Evolutionary conservation across 495 filamentous ascomycete species (phyloP), one percentile per base, ranked within the genome.

Genomic region (Gamarada debralockiae): DNA sequence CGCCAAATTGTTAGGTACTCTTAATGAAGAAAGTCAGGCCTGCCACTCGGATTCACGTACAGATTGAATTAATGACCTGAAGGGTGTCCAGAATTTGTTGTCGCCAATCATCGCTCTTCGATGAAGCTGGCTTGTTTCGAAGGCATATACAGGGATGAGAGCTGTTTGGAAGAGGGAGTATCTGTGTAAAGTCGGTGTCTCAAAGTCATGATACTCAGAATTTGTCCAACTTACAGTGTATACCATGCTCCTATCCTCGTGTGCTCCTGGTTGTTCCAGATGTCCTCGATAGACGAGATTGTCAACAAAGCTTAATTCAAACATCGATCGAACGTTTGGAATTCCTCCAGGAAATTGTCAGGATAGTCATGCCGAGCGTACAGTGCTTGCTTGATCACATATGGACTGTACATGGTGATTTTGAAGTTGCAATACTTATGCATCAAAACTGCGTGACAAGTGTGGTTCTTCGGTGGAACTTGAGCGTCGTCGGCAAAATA

Each of bases 111-210:
- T 21, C 9, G 3, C 3, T 22, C n/a, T 23, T 48, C 12, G 5
- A 3, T 14, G 67, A 72, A 13, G 66, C 66, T 0, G 75, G 70
- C 36, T 75, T 71, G 10, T 69, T 78, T 66, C 73, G 74, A 18
- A 79, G 64, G 40, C 74, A 70, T 39, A 79, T 71, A 73, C 66
- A 1, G 76, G 76, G 27, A 79, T 77, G 0, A 79, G 52, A 12
- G 65, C 73, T 15, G 76, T 75, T 64, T 79, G 76, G 64, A 79
- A 79, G 17, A 79, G 70, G 58, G 78, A 79, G 54, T 79, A 55
- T 44, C n/a, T n/a, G n/a, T n/a, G n/a, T n/a, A n/a, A 39, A 51
- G 31, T 17, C 23, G 8, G n/a, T n/a, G n/a, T n/a, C n/a, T n/a
- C n/a, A n/a, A n/a, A n/a, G n/a, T n/a, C 31, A 34, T n/a, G 31